Evolutionary conservation across 2,329 filamentous ascomycete species (phyloP).

Genomic region (Sporothrix euskadiensis): DNA sequence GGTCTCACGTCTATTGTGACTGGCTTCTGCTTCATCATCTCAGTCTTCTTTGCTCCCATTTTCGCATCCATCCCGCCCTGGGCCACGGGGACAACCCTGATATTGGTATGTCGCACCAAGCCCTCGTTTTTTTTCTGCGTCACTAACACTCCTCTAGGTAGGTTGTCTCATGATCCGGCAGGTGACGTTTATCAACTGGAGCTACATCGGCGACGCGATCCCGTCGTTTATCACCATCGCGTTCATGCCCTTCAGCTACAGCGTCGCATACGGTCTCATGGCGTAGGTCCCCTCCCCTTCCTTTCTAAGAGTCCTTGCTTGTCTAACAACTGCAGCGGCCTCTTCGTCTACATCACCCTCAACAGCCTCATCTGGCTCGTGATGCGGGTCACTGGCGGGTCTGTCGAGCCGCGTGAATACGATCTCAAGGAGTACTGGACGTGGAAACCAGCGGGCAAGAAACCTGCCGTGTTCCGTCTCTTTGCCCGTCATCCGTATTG

Average conservation of each 20-base stretch:
- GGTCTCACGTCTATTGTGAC: slow-evolving; percentile 70
- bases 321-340: slow-evolving; percentile 42
- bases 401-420: slow-evolving; percentile 52
- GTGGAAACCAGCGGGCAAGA: slow-evolving; percentile 51
- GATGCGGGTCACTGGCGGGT: slow-evolving; percentile 47
- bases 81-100: slow-evolving; percentile 72
- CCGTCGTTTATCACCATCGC: slow-evolving; percentile 75
- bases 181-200: slow-evolving; percentile 74
- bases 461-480: slow-evolving; percentile 51
- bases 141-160: slow-evolving; percentile 48
- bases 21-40: slow-evolving; percentile 68
- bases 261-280: slow-evolving; percentile 74
- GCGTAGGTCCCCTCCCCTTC: slow-evolving; percentile 51
- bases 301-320: not conserved
- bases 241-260: slow-evolving; percentile 77
- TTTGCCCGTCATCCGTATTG: slow-evolving; percentile 36
- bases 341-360: slow-evolving; percentile 57
- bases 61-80: slow-evolving; percentile 76
- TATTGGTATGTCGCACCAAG: slow-evolving; percentile 52
- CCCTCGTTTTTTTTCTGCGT: slow-evolving; percentile 30
- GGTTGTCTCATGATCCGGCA: slow-evolving; percentile 78
- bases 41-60: slow-evolving; percentile 74
- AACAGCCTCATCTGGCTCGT: slow-evolving; percentile 50
- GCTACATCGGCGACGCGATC: slow-evolving; percentile 71
- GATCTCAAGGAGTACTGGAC: slow-evolving; percentile 59